phyloP scores from a whole-genome alignment of 1,139 yeast species.

The Candida neerlandica region DNA sequence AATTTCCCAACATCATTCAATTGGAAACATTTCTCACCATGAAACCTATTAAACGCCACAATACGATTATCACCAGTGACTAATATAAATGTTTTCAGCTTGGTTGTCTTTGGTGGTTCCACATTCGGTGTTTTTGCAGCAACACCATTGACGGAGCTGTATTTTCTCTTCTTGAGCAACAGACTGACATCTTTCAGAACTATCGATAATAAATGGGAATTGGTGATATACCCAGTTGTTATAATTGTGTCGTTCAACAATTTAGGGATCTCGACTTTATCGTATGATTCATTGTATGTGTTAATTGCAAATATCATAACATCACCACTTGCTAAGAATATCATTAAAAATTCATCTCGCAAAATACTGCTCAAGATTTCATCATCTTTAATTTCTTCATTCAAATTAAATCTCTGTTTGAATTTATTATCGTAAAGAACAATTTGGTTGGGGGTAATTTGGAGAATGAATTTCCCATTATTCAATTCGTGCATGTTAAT shows the following conservation, averaged over 20 bases:
- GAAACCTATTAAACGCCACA: constrained; percentile 63
- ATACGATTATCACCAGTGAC: constrained; percentile 79
- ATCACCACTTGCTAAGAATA: constrained; percentile 59
- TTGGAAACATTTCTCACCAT: constrained; percentile 67
- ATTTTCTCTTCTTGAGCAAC: constrained; percentile 39
- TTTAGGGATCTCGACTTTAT: constrained; percentile 49
- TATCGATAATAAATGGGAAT: constrained; percentile 43
- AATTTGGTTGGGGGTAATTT: constrained; percentile 70
- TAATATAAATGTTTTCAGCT: constrained; percentile 59
- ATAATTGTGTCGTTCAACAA: constrained; percentile 61
- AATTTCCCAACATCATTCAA: constrained; percentile 61
- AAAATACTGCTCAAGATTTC: constrained; percentile 57
- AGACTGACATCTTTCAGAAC: constrained; percentile 44
- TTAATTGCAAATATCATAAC: constrained; percentile 50
- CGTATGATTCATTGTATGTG: constrained; percentile 41
- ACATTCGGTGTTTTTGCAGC: constrained; percentile 17
- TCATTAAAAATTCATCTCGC: constrained; percentile 52
- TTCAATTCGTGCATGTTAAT: constrained; percentile 66
- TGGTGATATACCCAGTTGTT: constrained; percentile 67
- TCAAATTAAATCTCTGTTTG: constrained; percentile 40
- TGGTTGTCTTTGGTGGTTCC: constrained; percentile 23
- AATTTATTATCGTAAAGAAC: constrained; percentile 68
- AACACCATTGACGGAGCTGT: constrained; percentile 13
- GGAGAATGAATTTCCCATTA: constrained; percentile 65
- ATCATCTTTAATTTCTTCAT: constrained; percentile 43